Percentiles rank a stretch among this genome's conserved stretches.
These are phyloP conservation scores for Trametes coccinea DNA, from an alignment of 768 basidiomycete genomes.

Conservation along the genomic window DNA sequence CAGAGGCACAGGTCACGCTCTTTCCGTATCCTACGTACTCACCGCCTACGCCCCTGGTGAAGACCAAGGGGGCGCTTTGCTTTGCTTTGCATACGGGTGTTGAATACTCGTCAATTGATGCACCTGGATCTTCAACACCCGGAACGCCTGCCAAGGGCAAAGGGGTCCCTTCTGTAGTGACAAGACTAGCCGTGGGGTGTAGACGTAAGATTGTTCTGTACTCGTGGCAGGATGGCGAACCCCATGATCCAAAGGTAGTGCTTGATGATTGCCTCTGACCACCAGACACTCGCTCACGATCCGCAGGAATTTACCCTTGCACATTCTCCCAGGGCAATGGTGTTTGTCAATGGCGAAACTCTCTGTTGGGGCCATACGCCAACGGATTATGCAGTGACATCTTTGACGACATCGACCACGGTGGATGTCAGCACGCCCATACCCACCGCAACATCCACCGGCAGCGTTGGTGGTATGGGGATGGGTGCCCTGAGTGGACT, in stretches of 20 bases:
- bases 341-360: constrained; percentile 64
- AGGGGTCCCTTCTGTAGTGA: constrained; percentile 67
- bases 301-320: constrained; percentile 78
- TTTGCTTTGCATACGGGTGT: constrained; percentile 74
- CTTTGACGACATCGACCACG: constrained; percentile 55
- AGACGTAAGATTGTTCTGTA: constrained; percentile 82
- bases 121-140: constrained; percentile 19
- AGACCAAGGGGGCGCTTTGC: constrained; percentile 80
- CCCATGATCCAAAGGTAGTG: constrained; percentile 65
- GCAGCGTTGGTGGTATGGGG: constrained; percentile 47
- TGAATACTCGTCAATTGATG: constrained; percentile 40
- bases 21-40: constrained; percentile 74
- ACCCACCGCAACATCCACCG: constrained; percentile 34
- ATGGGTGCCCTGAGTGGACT: constrained; percentile 80
- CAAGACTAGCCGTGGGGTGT: constrained; percentile 82
- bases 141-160: constrained; percentile 33
- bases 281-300: constrained; percentile 2
- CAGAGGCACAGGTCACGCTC: constrained; percentile 74
- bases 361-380: constrained; percentile 81
- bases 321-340: constrained; percentile 86
- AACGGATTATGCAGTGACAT: constrained; percentile 75
- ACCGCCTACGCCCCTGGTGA: constrained; percentile 68
- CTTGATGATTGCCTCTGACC: constrained; percentile 16
- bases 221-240: constrained; percentile 83
- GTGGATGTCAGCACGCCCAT: constrained; percentile 53